Percentiles rank a stretch among this genome's conserved stretches.
Conservation (phyloP, 2,329 filamentous ascomycete species). For the Ilyonectria mors-panacis region DNA sequence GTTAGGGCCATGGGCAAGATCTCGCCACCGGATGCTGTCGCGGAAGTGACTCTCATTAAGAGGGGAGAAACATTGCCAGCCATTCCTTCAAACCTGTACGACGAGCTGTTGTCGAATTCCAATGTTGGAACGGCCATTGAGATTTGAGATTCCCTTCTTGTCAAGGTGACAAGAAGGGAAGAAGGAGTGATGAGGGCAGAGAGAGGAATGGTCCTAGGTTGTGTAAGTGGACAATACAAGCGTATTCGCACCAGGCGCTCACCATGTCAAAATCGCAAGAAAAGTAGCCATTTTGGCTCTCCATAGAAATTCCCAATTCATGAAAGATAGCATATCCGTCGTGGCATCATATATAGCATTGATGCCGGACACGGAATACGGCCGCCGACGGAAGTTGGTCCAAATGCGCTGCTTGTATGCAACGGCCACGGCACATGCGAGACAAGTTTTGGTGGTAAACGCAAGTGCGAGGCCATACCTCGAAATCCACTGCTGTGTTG, state of each 20-base stretch:
- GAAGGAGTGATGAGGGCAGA: constrained; percentile 5
- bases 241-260: not conserved
- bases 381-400: constrained; percentile 1
- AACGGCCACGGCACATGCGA: not conserved
- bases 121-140: not conserved
- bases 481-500: constrained; percentile 4
- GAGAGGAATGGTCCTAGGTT: not conserved
- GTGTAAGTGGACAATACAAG: not conserved
- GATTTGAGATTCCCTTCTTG: not conserved
- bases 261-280: not conserved
- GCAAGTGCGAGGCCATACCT: constrained; percentile 5
- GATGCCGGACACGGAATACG: constrained; percentile 5
- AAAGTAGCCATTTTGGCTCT: not conserved
- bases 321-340: not conserved
- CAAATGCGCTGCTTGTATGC: constrained; percentile 6
- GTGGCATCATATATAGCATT: constrained; percentile 5
- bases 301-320: constrained; percentile 3
- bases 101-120: constrained; percentile 1
- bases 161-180: constrained; percentile 3
- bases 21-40: not conserved
- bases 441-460: constrained; percentile 1
- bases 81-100: not conserved
- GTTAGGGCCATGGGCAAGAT: not conserved
- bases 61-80: constrained; percentile 6
- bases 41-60: constrained; percentile 1